Evolutionary conservation across 768 basidiomycete species (phyloP).

Genomic region (Tulasnella sp.): DNA sequence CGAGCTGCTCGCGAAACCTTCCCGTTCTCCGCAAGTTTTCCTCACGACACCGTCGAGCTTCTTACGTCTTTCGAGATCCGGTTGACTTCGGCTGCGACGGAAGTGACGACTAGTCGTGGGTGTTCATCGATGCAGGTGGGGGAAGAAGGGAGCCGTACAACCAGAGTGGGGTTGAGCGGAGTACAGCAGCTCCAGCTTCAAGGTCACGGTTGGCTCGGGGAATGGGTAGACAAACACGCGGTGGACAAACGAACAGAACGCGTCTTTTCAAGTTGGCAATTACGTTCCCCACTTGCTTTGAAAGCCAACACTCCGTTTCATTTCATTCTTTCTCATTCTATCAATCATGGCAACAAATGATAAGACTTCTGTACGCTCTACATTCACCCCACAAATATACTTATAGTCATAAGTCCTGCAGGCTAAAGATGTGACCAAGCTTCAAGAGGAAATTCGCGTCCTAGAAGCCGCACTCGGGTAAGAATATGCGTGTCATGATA

Average conservation of each 20-base stretch:
- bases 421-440: neutral
- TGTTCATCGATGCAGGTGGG: neutral
- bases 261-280: too few species aligned
- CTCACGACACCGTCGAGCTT: neutral
- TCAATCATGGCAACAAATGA: neutral
- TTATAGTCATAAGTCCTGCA: neutral
- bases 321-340: neutral
- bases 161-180: too few species aligned
- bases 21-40: neutral
- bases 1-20: neutral
- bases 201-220: too few species aligned
- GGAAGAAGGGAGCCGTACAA: too few species aligned
- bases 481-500: neutral
- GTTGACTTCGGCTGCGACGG: neutral
- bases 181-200: too few species aligned
- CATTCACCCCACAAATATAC: neutral
- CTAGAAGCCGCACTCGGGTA: neutral
- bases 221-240: neutral
- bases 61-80: neutral
- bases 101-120: neutral
- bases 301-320: neutral
- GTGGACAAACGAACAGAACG: neutral
- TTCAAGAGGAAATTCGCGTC: neutral
- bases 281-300: neutral
- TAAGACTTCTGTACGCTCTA: neutral